A percentile compares a stretch with the other conserved stretches of the same genome.
Evolutionary conservation across 257 asterid genomes (phyloP).

Genomic region (Fraxinus cuspidata): DNA sequence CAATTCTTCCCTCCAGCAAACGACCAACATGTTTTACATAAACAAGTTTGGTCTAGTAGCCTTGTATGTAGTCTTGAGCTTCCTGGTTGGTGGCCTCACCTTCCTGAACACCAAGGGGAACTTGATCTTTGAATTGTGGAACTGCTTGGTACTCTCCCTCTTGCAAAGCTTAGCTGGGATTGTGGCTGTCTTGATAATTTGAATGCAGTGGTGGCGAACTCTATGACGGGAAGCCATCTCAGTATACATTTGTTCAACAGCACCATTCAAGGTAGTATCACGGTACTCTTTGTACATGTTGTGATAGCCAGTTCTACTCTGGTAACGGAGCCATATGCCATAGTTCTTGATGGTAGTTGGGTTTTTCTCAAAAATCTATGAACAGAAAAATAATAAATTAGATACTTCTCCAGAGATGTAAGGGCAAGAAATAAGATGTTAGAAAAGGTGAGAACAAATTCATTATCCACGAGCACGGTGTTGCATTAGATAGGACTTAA

Average conservation of each 20-base stretch:
- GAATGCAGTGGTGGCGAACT: conserved; percentile 83
- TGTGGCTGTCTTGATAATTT: conserved; percentile 89
- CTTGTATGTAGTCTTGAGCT: conserved; percentile 71
- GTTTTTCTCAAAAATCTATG: conserved; percentile 80
- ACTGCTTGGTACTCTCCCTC: conserved; percentile 85
- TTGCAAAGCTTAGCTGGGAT: conserved; percentile 87
- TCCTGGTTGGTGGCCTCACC: conserved; percentile 70
- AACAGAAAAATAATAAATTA: neutral
- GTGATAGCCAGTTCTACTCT: conserved; percentile 88
- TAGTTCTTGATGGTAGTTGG: conserved; percentile 87
- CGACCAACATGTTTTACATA: conserved; percentile 34
- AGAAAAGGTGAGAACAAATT: no score
- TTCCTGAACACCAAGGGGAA: conserved; percentile 72
- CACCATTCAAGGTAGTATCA: conserved; percentile 84
- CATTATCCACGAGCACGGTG: no score
- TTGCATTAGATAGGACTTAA: no score
- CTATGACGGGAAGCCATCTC: conserved; percentile 98
- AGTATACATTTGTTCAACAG: conserved; percentile 85
- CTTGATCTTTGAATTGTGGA: conserved; percentile 77
- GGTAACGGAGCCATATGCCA: conserved; percentile 89
- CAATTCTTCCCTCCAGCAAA: neutral
- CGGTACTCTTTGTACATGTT: conserved; percentile 95
- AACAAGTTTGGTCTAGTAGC: conserved; percentile 70
- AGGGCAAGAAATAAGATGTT: neutral
- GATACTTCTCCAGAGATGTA: neutral